phyloP scores from a whole-genome alignment of 441 rosid species.

The Kokia cookei region DNA sequence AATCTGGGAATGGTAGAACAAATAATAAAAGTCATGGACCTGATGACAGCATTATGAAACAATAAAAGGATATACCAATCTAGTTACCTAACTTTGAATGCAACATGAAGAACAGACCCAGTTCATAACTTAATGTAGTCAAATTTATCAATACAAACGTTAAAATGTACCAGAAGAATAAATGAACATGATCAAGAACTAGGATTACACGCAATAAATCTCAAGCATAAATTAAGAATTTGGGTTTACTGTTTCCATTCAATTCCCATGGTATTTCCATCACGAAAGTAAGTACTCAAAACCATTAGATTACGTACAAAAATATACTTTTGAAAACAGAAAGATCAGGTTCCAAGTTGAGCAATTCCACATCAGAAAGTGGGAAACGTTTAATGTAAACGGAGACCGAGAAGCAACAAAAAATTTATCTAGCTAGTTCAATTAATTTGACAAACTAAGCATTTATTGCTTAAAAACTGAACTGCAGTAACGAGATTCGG shows the following conservation, averaged over 20 bases:
- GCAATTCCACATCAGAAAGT: neutral
- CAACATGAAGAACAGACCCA: neutral
- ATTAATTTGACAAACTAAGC: too few species aligned
- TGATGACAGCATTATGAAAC: constrained; percentile 9
- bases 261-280: neutral
- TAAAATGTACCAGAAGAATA: constrained; percentile 1
- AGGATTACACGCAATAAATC: neutral
- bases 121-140: neutral
- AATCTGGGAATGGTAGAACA: constrained; percentile 50
- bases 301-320: neutral
- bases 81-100: neutral
- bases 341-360: neutral
- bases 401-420: too few species aligned
- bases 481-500: too few species aligned
- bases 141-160: neutral
- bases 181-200: neutral
- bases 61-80: neutral
- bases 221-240: neutral
- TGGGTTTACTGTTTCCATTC: neutral
- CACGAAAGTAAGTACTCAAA: neutral
- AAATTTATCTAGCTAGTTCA: too few species aligned
- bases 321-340: neutral
- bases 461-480: too few species aligned
- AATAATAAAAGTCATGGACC: constrained; percentile 10
- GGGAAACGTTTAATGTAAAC: too few species aligned